Evolutionary conservation across 495 filamentous ascomycete species (phyloP), one percentile per base, ranked within the genome.

Genomic region (Pyrenopolyporus hunteri): DNA sequence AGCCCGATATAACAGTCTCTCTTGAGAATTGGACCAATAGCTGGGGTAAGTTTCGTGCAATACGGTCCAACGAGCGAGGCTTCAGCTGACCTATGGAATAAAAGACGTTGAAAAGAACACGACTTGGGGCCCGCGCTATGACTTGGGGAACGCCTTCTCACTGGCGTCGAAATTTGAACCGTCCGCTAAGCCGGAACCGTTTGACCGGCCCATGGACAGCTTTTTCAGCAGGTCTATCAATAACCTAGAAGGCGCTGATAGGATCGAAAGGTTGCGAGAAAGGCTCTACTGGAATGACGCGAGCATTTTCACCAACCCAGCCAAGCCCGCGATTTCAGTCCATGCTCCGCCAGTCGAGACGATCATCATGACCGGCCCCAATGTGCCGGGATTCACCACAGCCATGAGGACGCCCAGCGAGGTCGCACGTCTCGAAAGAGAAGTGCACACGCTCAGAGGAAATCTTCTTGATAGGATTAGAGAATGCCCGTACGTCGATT

Each of bases 321-420:
- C 54, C 4, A 68, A 70, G 37, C 69, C 69, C n/a, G 61, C 53
- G 22, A 63, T 77, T 16, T 72, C 74, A 1, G 61, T 74, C 33
- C 58, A 74, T 7, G 72, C 61, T 6, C 67, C 76, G 3, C 73
- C 73, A 3, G 14, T 78, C 11, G 76, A 79, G 20, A 42, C 52
- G 1, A 45, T 77, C 25, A 68, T 78, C 33, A 66, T 61, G 36
- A 58, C 71, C 6, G 67, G 67, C 0, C 59, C 68, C 17, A 60
- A 53, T 32, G 50, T 73, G 29, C 77, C 77, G 2, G 57, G 52
- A 11, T 70, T 73, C 13, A 71, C 74, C 22, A 61, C 70, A 16
- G 68, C 68, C 5, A 71, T 79, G 43, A 45, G 75, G 52, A 79
- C 76, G 14, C 75, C 77, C 2, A 69, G 67, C 8, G 77, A 79